Evolutionary conservation across 2,329 filamentous ascomycete genomes (phyloP).

Genomic region (Colletotrichum musicola): DNA sequence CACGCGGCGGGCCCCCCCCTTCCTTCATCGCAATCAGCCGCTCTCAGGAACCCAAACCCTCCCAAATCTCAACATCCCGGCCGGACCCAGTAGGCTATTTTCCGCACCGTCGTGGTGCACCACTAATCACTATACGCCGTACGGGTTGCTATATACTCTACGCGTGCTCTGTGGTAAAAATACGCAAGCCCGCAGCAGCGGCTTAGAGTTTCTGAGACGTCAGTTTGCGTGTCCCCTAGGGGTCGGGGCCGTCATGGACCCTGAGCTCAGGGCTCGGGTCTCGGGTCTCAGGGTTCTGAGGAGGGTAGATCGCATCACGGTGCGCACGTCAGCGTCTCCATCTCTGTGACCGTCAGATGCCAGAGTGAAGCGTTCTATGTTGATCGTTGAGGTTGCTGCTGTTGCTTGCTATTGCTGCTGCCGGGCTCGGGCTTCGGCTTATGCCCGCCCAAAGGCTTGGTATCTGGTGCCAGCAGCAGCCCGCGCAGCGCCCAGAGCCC

Average conservation of each 20-base stretch:
- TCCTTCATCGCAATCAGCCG: neutral
- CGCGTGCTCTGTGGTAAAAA: slow-evolving; percentile 2
- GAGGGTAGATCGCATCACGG: neutral
- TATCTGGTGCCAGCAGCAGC: no score
- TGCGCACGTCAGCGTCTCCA: slow-evolving; percentile 16
- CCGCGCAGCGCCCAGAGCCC: no score
- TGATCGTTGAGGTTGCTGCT: neutral
- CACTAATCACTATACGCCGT: no score
- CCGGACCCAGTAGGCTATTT: slow-evolving; percentile 23
- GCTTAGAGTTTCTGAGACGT: slow-evolving; percentile 4
- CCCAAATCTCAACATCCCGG: neutral
- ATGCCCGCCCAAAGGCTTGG: no score
- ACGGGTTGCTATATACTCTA: no score
- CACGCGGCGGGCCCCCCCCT: neutral
- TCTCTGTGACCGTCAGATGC: neutral
- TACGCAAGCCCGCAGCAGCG: neutral
- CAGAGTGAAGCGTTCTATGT: neutral
- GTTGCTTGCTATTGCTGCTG: neutral
- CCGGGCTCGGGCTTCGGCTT: no score
- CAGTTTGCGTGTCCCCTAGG: slow-evolving; percentile 10
- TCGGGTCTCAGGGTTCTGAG: slow-evolving; percentile 5
- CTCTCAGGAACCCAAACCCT: neutral
- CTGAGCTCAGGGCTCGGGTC: no score
- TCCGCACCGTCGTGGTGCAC: neutral
- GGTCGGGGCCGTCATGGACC: neutral